phyloP scores from a whole-genome alignment of 352 stramenopile species.

The Pythium rishiriense region DNA sequence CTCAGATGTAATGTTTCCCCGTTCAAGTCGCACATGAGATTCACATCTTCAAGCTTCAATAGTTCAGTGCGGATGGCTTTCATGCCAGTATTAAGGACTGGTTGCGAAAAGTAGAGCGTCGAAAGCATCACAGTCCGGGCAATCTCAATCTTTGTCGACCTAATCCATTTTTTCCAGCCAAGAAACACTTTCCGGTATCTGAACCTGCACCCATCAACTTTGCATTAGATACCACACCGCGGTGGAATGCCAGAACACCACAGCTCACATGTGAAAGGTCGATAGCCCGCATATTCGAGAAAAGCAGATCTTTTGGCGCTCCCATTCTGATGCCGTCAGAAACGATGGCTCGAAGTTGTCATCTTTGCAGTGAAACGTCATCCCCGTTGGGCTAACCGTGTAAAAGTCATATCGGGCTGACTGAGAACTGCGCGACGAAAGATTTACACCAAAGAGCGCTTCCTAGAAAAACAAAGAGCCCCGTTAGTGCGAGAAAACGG shows the following conservation, averaged over 20 bases:
- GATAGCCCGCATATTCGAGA: conserved; percentile 31
- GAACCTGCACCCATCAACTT: conserved; percentile 37
- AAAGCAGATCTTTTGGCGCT: conserved; percentile 54
- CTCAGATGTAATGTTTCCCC: conserved; percentile 34
- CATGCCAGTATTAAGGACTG: conserved; percentile 38
- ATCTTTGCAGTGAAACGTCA: conserved; percentile 62
- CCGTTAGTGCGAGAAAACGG: neutral
- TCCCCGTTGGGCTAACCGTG: conserved; percentile 54
- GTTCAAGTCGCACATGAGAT: conserved; percentile 52
- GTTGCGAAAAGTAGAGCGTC: conserved; percentile 54
- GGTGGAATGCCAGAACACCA: neutral
- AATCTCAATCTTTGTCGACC: conserved; percentile 37
- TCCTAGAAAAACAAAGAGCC: conserved; percentile 14
- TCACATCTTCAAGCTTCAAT: conserved; percentile 27
- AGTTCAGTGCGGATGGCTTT: conserved; percentile 36
- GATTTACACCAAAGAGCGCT: conserved; percentile 21
- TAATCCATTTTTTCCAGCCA: conserved; percentile 57
- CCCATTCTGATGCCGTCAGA: conserved; percentile 46
- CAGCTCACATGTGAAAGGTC: conserved; percentile 53
- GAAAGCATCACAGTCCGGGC: conserved; percentile 44
- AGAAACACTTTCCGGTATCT: conserved; percentile 69
- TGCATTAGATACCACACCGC: neutral
- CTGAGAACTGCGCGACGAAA: conserved; percentile 6
- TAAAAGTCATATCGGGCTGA: conserved; percentile 60
- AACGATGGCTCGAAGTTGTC: conserved; percentile 49